phyloP scores from a whole-genome alignment of 2,329 filamentous ascomycete genomes.

The Penicillium sp. region DNA sequence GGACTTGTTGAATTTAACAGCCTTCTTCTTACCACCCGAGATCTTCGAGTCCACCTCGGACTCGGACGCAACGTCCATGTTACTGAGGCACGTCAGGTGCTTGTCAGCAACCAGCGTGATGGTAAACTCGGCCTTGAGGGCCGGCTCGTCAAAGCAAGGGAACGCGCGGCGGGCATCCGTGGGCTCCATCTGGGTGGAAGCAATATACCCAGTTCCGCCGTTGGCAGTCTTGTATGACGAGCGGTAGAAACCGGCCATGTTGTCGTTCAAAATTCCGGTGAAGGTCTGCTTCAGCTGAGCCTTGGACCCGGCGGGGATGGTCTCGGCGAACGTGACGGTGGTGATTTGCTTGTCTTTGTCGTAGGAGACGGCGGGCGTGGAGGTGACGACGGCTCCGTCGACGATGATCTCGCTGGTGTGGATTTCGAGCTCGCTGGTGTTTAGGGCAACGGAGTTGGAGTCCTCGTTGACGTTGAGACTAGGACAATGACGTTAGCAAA shows the following conservation, averaged over 20 bases:
- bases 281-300: constrained; percentile 75
- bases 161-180: constrained; percentile 91
- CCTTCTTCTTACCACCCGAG: constrained; percentile 66
- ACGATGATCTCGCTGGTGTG: constrained; percentile 66
- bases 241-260: constrained; percentile 97
- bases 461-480: constrained; percentile 79
- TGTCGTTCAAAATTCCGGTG: constrained; percentile 77
- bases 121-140: constrained; percentile 87
- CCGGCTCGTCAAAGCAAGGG: constrained; percentile 94
- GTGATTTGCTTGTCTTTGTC: constrained; percentile 77
- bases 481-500: constrained; percentile 2
- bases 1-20: constrained; percentile 86
- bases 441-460: constrained; percentile 78
- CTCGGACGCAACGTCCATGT: constrained; percentile 89
- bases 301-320: constrained; percentile 69
- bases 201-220: constrained; percentile 75
- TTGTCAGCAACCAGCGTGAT: constrained; percentile 89
- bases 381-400: constrained; percentile 52
- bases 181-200: constrained; percentile 93
- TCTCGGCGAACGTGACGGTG: constrained; percentile 72
- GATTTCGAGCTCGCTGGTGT: constrained; percentile 82
- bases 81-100: constrained; percentile 85
- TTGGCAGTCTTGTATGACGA: constrained; percentile 84
- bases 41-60: constrained; percentile 64
- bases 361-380: constrained; percentile 65